These are phyloP conservation scores for Carex scoparia DNA, from an alignment of 176 grass and related monocot species.

Conservation along the genomic window DNA sequence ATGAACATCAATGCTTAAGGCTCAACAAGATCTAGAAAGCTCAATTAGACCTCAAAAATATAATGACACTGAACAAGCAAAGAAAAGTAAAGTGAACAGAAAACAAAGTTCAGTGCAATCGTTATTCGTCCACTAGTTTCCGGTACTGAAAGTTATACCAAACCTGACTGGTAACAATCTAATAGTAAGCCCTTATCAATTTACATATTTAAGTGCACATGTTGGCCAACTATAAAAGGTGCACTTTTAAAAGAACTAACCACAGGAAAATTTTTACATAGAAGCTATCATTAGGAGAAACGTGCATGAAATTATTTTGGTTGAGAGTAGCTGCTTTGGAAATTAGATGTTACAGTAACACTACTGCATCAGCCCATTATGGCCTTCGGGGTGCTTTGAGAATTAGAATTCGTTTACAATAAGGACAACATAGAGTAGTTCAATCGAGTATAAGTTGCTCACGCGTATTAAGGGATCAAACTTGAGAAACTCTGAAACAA, in stretches of 20 bases:
- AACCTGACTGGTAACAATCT: neutral
- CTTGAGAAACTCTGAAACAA: conserved; percentile 29
- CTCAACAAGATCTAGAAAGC: too few species aligned
- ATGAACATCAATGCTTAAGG: too few species aligned
- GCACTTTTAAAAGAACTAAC: neutral
- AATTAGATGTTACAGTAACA: neutral
- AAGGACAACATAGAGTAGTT: neutral
- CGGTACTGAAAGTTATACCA: neutral
- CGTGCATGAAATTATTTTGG: neutral
- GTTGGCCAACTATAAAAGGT: neutral
- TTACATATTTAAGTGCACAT: neutral
- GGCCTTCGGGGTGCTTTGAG: neutral
- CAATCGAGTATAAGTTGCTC: neutral
- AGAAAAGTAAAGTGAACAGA: neutral
- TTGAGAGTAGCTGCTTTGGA: neutral
- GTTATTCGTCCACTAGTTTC: neutral
- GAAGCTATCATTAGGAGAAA: neutral
- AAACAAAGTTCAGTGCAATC: neutral
- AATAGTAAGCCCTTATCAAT: neutral
- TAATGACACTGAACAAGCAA: neutral
- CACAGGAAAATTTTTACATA: neutral
- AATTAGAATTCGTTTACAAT: neutral
- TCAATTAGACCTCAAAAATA: too few species aligned
- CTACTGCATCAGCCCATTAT: neutral
- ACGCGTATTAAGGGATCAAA: conserved; percentile 28